Evolutionary conservation across 371 early-diverging fungal species (phyloP).

Genomic region (Mucor irregularis): DNA sequence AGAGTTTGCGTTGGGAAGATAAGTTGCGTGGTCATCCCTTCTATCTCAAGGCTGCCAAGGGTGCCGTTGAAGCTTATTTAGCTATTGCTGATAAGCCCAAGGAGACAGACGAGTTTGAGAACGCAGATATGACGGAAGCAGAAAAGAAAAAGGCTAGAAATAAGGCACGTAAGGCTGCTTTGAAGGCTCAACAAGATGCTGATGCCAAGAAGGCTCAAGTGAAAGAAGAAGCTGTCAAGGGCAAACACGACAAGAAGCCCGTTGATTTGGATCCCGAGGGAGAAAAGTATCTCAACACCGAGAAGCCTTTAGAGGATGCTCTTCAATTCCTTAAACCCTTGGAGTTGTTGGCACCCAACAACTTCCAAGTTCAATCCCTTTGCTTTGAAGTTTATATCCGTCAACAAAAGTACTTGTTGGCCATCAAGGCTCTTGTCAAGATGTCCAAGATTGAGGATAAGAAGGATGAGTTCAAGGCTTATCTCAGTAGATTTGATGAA

Average conservation of each 20-base stretch:
- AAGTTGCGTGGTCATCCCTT: slow-evolving; percentile 66
- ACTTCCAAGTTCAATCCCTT: slow-evolving; percentile 65
- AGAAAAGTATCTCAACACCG: slow-evolving; percentile 56
- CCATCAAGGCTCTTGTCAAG: slow-evolving; percentile 66
- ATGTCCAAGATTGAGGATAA: slow-evolving; percentile 53
- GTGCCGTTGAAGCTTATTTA: slow-evolving; percentile 75
- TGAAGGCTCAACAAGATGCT: slow-evolving; percentile 47
- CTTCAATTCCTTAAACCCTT: slow-evolving; percentile 77
- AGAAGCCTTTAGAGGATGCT: slow-evolving; percentile 74
- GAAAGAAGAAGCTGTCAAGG: slow-evolving; percentile 40
- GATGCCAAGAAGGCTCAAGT: slow-evolving; percentile 41
- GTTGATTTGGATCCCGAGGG: slow-evolving; percentile 75
- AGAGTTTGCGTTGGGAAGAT: slow-evolving; percentile 80
- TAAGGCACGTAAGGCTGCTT: slow-evolving; percentile 56
- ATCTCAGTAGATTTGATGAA: slow-evolving; percentile 56
- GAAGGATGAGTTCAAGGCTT: slow-evolving; percentile 51
- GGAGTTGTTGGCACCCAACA: slow-evolving; percentile 54
- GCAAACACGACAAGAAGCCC: slow-evolving; percentile 50
- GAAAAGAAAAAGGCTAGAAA: slow-evolving; percentile 64
- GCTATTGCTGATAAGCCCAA: slow-evolving; percentile 65
- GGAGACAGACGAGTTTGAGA: slow-evolving; percentile 34
- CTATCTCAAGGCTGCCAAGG: slow-evolving; percentile 76
- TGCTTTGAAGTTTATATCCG: slow-evolving; percentile 79
- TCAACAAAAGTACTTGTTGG: slow-evolving; percentile 78
- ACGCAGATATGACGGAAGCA: slow-evolving; percentile 61